Percentiles rank a stretch among this genome's conserved stretches.
These are phyloP conservation scores for Paramecium octaurelia DNA, from an alignment of 73 alveolate genomes.

Conservation along the genomic window DNA sequence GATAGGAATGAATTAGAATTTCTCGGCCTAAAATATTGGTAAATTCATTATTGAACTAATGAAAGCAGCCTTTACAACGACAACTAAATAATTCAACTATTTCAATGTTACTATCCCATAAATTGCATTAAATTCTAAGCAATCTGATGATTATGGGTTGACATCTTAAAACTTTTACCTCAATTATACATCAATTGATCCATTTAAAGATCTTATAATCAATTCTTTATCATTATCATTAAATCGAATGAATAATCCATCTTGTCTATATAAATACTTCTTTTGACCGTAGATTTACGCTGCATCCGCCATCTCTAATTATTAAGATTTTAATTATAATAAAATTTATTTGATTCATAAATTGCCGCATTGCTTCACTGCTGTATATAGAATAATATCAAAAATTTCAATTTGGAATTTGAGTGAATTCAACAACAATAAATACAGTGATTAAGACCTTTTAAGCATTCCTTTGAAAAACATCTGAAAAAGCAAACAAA, in stretches of 20 bases:
- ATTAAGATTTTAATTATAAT: not conserved
- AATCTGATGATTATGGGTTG: not conserved
- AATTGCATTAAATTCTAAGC: conserved; percentile 23
- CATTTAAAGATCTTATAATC: not conserved
- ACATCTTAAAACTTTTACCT: not conserved
- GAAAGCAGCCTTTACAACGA: not conserved
- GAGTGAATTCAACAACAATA: too few relatives aligned
- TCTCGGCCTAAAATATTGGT: conserved; percentile 12
- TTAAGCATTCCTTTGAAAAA: too few relatives aligned
- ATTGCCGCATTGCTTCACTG: not conserved
- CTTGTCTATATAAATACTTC: not conserved
- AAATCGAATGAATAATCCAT: not conserved
- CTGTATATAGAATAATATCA: not conserved
- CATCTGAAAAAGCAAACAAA: too few relatives aligned
- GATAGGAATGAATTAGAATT: conserved; percentile 44
- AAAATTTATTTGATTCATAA: not conserved
- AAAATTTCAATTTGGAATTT: too few relatives aligned
- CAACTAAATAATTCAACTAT: conserved; percentile 40
- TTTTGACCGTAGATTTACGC: not conserved
- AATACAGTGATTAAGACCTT: too few relatives aligned
- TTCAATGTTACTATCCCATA: conserved; percentile 45
- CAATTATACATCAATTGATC: not conserved
- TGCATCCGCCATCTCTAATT: not conserved
- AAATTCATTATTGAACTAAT: conserved; percentile 41
- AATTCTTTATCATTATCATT: conserved; percentile 25